Conservation (phyloP, 352 stramenopile genomes). For the Phytophthora colocasiae region DNA sequence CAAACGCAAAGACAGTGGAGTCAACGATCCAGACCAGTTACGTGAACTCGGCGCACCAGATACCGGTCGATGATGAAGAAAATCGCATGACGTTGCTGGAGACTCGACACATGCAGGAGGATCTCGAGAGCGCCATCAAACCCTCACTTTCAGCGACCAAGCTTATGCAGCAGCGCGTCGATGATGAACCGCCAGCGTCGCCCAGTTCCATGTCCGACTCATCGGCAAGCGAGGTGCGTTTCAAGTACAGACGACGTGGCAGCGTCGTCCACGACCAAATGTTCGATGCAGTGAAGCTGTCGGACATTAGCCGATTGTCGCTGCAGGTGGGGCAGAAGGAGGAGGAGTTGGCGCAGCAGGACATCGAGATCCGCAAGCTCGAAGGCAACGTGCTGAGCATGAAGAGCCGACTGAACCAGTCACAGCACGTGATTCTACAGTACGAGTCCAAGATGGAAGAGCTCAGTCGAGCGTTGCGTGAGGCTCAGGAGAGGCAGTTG, state of each 20-base stretch:
- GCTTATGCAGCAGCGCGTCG: conserved; percentile 13
- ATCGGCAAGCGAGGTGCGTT: conserved; percentile 64
- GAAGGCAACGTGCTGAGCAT: conserved; percentile 73
- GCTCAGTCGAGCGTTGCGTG: conserved; percentile 63
- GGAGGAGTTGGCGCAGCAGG: conserved; percentile 65
- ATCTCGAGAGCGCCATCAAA: conserved; percentile 18
- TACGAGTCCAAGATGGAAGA: conserved; percentile 84
- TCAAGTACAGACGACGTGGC: conserved; percentile 73
- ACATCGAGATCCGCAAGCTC: conserved; percentile 74
- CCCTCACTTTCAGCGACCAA: conserved; percentile 14
- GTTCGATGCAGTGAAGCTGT: conserved; percentile 83
- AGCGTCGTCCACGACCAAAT: conserved; percentile 82
- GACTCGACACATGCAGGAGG: conserved; percentile 45
- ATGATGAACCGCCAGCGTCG: conserved; percentile 35
- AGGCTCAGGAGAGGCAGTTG: conserved; percentile 49
- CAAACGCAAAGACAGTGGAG: conserved; percentile 76
- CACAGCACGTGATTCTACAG: conserved; percentile 67
- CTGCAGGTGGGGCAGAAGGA: conserved; percentile 77
- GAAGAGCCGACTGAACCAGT: conserved; percentile 69
- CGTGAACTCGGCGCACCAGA: conserved; percentile 49
- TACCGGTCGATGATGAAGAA: conserved; percentile 56
- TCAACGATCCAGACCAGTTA: conserved; percentile 70
- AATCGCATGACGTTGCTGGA: conserved; percentile 65
- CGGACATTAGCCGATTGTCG: conserved; percentile 72
- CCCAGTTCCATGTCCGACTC: conserved; percentile 50